Conservation (phyloP, 768 basidiomycete species). For the Auriculariales sp. region DNA sequence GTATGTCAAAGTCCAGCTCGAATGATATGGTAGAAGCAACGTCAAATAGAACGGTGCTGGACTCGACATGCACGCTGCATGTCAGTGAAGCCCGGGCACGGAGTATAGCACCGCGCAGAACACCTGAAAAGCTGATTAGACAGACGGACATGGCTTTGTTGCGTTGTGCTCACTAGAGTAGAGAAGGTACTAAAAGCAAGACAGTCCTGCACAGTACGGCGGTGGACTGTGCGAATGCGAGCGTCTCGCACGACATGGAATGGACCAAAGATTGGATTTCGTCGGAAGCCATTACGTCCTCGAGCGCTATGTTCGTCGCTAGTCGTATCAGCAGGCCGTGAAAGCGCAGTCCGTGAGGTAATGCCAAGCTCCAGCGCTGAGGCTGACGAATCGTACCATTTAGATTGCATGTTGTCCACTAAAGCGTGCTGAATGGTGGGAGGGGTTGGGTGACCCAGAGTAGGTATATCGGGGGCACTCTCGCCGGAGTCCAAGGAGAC, state of each 20-base stretch:
- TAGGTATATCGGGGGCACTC: background rate
- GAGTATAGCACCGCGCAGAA: background rate
- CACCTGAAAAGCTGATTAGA: background rate
- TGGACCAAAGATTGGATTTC: slow-evolving; percentile 24
- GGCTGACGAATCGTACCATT: background rate
- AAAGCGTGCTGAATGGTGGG: too few species aligned
- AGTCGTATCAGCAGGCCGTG: too few species aligned
- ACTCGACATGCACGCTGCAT: too few species aligned
- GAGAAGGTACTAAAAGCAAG: slow-evolving; percentile 12
- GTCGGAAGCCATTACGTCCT: slow-evolving; percentile 9
- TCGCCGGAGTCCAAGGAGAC: background rate
- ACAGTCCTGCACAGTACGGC: slow-evolving; percentile 17
- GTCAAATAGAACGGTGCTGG: too few species aligned
- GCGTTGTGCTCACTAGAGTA: slow-evolving; percentile 10
- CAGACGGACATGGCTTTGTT: background rate
- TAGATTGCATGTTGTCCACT: background rate
- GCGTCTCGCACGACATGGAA: slow-evolving; percentile 23
- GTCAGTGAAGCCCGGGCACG: background rate
- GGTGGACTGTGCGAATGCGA: slow-evolving; percentile 20
- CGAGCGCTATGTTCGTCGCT: too few species aligned
- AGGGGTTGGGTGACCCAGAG: too few species aligned
- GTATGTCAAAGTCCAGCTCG: too few species aligned
- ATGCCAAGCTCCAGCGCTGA: background rate
- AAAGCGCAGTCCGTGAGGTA: background rate
- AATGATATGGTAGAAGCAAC: too few species aligned